Percentiles rank a stretch among this genome's conserved stretches.
Conservation (phyloP, 768 basidiomycete genomes). For the Pleurotus platypus region DNA sequence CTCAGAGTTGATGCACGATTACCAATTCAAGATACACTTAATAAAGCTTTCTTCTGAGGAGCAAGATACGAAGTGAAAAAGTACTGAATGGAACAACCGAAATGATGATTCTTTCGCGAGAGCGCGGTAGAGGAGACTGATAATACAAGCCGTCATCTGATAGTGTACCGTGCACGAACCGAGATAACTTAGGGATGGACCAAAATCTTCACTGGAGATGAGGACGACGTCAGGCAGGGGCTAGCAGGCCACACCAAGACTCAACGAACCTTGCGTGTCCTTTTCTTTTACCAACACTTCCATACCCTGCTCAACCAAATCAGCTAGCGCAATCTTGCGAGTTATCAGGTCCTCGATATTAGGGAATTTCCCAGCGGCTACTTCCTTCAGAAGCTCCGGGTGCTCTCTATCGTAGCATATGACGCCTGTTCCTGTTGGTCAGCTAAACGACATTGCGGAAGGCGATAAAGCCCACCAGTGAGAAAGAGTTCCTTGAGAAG, state of each 20-base stretch:
- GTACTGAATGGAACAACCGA: too few species aligned
- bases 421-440: conserved; percentile 19
- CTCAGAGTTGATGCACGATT: too few species aligned
- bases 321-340: conserved; percentile 33
- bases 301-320: conserved; percentile 40
- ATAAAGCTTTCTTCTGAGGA: too few species aligned
- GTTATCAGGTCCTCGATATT: conserved; percentile 41
- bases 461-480: conserved; percentile 23
- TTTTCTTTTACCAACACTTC: conserved; percentile 35
- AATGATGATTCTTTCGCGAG: too few species aligned
- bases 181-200: conserved; percentile 20
- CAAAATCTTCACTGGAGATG: conserved; percentile 32
- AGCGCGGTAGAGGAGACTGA: too few species aligned
- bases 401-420: conserved; percentile 36
- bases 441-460: not conserved
- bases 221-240: not conserved
- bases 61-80: too few species aligned
- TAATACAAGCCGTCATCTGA: too few species aligned
- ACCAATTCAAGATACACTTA: too few species aligned
- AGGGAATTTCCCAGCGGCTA: conserved; percentile 33
- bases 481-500: conserved; percentile 33
- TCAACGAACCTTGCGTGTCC: conserved; percentile 33
- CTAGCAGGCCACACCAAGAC: not conserved
- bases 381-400: conserved; percentile 32
- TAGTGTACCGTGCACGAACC: not conserved